These are phyloP conservation scores for Eucalyptus guilfoylei DNA, from an alignment of 345 rosid species.

Conservation along the genomic window DNA sequence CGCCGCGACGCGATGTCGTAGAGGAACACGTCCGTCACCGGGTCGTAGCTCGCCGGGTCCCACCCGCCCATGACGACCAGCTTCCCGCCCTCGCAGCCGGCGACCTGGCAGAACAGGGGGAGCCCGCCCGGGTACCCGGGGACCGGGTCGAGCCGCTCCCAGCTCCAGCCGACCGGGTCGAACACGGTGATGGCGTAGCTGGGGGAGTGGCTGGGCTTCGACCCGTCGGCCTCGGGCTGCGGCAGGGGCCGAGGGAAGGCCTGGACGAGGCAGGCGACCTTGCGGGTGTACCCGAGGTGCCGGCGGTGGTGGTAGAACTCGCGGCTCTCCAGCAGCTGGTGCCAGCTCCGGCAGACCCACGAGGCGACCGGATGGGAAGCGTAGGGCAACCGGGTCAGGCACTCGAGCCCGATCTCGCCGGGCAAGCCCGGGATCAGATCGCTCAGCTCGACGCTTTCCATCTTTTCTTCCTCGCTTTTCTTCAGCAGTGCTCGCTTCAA, in stretches of 20 bases:
- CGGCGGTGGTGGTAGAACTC: slow-evolving; percentile 37
- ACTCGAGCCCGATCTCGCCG: slow-evolving; percentile 42
- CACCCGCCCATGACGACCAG: slow-evolving; percentile 65
- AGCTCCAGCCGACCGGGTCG: slow-evolving; percentile 19
- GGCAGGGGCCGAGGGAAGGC: slow-evolving; percentile 1
- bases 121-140: slow-evolving; percentile 38
- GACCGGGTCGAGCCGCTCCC: slow-evolving; percentile 32
- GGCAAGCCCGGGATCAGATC: slow-evolving; percentile 44
- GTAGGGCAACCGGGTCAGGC: slow-evolving; percentile 38
- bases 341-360: slow-evolving; percentile 45
- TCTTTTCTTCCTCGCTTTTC: neutral
- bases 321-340: slow-evolving; percentile 19
- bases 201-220: slow-evolving; percentile 14
- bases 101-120: slow-evolving; percentile 50
- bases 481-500: neutral
- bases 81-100: slow-evolving; percentile 35
- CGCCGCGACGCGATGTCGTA: slow-evolving; percentile 29
- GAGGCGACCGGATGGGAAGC: slow-evolving; percentile 27
- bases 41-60: slow-evolving; percentile 48
- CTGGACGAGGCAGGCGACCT: slow-evolving; percentile 48
- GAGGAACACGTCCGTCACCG: slow-evolving; percentile 33
- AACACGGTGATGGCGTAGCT: slow-evolving; percentile 23
- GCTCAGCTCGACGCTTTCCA: slow-evolving; percentile 1
- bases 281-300: slow-evolving; percentile 17
- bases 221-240: neutral